Evolutionary conservation across 768 basidiomycete genomes (phyloP), one percentile per base, ranked within the genome.

Genomic region (Auricularia auricula-judae): DNA sequence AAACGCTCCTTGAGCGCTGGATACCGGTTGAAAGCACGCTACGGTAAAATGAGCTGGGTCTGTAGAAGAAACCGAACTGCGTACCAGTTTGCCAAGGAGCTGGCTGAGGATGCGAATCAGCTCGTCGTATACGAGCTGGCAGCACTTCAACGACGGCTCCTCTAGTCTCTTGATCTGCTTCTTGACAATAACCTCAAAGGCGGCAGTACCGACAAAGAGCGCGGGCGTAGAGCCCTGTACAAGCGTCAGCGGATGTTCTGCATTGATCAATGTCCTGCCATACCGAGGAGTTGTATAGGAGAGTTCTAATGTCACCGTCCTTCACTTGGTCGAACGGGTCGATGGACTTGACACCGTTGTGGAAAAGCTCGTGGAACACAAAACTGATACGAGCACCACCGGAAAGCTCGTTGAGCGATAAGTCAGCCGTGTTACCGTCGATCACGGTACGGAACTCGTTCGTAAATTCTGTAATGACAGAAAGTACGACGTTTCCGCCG

Each of bases 291-390:
- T 99, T 99, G 80, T 99, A 99, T 64, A 98, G 75, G 69, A 98
- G 88, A 1, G 86, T 93, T 63, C 97, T 82, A 73, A 99, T 98
- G 76, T 99, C 97, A 53, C 95, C 93, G 74, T 99, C 97, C 76
- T 98, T 97, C 68, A 97, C 93, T 77, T 97, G 94, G 74, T 99
- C 97, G 69, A 98, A 99, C 0, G 97, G 97, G 80, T 99, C 97
- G 72, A 98, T 95, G 66, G 80, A 85, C 80, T 88, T 94, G 74
- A 99, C 84, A 66, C 97, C 97, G 72, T 89, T 95, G 77, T 95
- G 97, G 83, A 91, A 99, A 65, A 98, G 76, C 73, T 99, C 97
- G 74, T 99, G 97, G 82, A 95, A 99, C 63, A 99, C 97, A 72
- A 98, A 99, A 71, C 89, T 91, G 81, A 99, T 98, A 75, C 97